Base-by-base conservation (phyloP, 371 early-diverging fungal species). In the Neoconidiobolus thromboides region DNA sequence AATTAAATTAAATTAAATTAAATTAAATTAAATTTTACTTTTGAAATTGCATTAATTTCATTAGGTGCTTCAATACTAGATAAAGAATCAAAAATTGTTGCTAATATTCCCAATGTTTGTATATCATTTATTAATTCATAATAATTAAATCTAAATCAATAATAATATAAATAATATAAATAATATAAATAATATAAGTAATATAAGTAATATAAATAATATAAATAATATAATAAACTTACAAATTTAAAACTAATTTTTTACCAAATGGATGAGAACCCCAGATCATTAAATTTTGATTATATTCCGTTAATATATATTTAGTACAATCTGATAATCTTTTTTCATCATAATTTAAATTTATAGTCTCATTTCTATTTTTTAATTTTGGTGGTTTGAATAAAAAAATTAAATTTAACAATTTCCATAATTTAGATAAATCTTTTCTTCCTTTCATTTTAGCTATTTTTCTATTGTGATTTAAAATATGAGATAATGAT, bases 91-190 rank as follows among this genome's bases (percentile, higher is more conserved):
- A 93, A 79, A 6, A 85, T 82, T 63, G 90, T 90, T 1, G 83
- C 73, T 3, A 93, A 69, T 68, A 93, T 71, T 0, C 90, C 89
- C 49, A 86, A 74, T 48, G 85, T 86, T 67, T 93, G 93, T 39
- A 87, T 75, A 69, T 93, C 91, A 4, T 88, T 85, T 48, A 75
- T 70, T 3, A 65, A 64, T 62, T 80, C 76, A 63, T 83, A 76
- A 62, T 83, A 77, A 0, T 74, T 65, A 40, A 89, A 65, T 42
- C 86, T 87, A 68, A 26, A 42, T n/a, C 36, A 56, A 51, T 44
- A 15, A 26, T 26, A 26, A 26, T 60, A 26, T 26, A 26, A 26
- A 26, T 26, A 26, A 26, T 26, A 26, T 26, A 26, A 26, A 26
- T 26, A 26, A 0, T 26, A 26, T 26, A 26, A 26, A 26, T 26